Conservation (phyloP, 371 early-diverging fungal species). For the Apophysomyces trapeziformis region DNA sequence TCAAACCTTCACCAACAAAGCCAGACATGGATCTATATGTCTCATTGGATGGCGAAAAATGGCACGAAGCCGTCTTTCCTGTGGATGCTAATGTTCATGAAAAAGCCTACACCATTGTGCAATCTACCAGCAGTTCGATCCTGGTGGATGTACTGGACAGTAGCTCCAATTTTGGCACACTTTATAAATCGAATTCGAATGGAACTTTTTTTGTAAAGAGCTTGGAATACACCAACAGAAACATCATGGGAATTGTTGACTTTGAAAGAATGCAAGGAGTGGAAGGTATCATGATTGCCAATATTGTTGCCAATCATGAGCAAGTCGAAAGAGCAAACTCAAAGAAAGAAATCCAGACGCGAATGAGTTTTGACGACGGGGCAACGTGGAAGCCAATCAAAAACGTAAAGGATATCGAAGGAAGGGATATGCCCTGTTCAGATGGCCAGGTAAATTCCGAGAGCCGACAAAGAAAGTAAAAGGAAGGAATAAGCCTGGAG, state of each 20-base stretch:
- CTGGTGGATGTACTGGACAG: conserved; percentile 66
- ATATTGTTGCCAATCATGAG: conserved; percentile 76
- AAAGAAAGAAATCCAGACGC: conserved; percentile 70
- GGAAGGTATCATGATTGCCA: conserved; percentile 85
- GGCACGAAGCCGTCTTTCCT: conserved; percentile 69
- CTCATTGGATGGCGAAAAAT: conserved; percentile 65
- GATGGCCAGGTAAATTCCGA: conserved; percentile 37
- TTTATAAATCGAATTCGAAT: conserved; percentile 88
- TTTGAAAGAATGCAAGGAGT: conserved; percentile 87
- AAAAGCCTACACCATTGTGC: conserved; percentile 79
- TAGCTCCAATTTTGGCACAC: conserved; percentile 60
- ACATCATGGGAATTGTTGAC: conserved; percentile 78
- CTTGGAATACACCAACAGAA: conserved; percentile 81
- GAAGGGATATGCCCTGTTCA: conserved; percentile 38
- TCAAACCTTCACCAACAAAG: conserved; percentile 47
- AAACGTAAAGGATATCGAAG: conserved; percentile 39
- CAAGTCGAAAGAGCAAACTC: conserved; percentile 49
- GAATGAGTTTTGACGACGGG: conserved; percentile 92
- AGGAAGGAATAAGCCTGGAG: conserved; percentile 16
- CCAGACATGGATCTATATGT: conserved; percentile 62
- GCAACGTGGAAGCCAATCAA: conserved; percentile 71
- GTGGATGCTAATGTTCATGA: conserved; percentile 43
- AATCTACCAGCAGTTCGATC: conserved; percentile 69
- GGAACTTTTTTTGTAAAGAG: conserved; percentile 86
- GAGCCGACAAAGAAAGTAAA: conserved; percentile 18